Evolutionary conservation across 345 rosid species (phyloP).

Genomic region (Microthlaspi erraticum): DNA sequence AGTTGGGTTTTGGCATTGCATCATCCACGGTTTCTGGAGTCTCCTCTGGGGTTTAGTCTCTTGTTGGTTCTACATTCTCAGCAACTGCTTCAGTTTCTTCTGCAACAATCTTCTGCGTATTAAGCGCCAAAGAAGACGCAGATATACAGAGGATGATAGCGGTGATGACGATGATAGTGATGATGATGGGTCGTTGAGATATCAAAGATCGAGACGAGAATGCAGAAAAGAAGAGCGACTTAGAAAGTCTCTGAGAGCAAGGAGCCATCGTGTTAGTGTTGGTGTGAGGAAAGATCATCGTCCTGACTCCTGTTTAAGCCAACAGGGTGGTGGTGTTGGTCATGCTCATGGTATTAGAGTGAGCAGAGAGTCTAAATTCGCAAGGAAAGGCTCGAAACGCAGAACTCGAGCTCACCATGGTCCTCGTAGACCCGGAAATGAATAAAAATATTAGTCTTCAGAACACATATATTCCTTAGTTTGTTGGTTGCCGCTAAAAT

Average conservation of each 20-base stretch:
- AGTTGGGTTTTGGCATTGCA: conserved; percentile 53
- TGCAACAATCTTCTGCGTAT: conserved; percentile 39
- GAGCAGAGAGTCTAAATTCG: conserved; percentile 52
- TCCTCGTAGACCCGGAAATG: conserved; percentile 21
- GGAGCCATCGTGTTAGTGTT: conserved; percentile 48
- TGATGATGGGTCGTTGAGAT: conserved; percentile 21
- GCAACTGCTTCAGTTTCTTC: conserved; percentile 49
- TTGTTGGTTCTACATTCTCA: conserved; percentile 52
- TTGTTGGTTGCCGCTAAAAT: background rate
- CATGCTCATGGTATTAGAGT: conserved; percentile 46
- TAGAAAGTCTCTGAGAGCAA: conserved; percentile 53
- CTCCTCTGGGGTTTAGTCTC: conserved; percentile 47
- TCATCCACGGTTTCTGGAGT: conserved; percentile 52
- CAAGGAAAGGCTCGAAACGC: conserved; percentile 42
- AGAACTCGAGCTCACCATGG: conserved; percentile 21
- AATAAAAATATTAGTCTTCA: background rate
- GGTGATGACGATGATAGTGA: conserved; percentile 24
- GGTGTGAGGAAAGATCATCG: conserved; percentile 45
- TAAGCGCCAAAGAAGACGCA: conserved; percentile 38
- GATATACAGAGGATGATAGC: conserved; percentile 13
- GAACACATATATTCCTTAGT: background rate
- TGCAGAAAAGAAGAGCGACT: conserved; percentile 47
- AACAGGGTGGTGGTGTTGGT: conserved; percentile 34
- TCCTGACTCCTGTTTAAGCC: conserved; percentile 22
- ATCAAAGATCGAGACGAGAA: conserved; percentile 17